A percentile compares a stretch with the other conserved stretches of the same genome.
These are phyloP conservation scores for Didymella keratinophila DNA, from an alignment of 2,329 filamentous ascomycete genomes.

Conservation along the genomic window DNA sequence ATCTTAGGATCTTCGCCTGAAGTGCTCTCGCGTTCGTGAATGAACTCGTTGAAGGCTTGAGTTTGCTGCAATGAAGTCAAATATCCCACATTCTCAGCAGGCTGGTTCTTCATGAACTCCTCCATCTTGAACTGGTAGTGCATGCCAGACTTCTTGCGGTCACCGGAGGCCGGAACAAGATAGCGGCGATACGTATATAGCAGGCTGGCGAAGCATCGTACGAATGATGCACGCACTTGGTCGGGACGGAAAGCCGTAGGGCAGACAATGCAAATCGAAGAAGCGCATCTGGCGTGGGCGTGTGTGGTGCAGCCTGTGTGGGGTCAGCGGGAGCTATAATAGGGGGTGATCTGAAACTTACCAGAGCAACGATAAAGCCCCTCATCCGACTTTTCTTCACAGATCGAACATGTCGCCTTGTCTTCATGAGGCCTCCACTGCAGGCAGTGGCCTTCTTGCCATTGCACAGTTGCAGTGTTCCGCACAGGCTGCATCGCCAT, in stretches of 20 bases:
- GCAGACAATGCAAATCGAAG: slow-evolving; percentile 69
- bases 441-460: slow-evolving; percentile 87
- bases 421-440: slow-evolving; percentile 68
- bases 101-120: slow-evolving; percentile 69
- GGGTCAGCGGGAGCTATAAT: slow-evolving; percentile 30
- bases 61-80: slow-evolving; percentile 70
- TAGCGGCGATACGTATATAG: slow-evolving; percentile 74
- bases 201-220: slow-evolving; percentile 72
- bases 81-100: slow-evolving; percentile 70
- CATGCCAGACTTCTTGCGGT: slow-evolving; percentile 69
- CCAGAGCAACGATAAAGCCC: slow-evolving; percentile 76
- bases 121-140: slow-evolving; percentile 72
- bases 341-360: slow-evolving; percentile 42
- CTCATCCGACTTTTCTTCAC: slow-evolving; percentile 76
- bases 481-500: slow-evolving; percentile 80
- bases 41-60: slow-evolving; percentile 82
- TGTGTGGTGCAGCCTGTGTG: slow-evolving; percentile 61
- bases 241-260: slow-evolving; percentile 72
- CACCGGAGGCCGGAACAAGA: slow-evolving; percentile 65
- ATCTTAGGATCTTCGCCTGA: slow-evolving; percentile 69
- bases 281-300: slow-evolving; percentile 67
- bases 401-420: slow-evolving; percentile 72
- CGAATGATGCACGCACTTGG: slow-evolving; percentile 72
- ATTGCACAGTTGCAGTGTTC: slow-evolving; percentile 80
- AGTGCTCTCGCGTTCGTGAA: slow-evolving; percentile 78